Evolutionary conservation across 345 rosid genomes (phyloP).

Genomic region (Citrus trifoliata): DNA sequence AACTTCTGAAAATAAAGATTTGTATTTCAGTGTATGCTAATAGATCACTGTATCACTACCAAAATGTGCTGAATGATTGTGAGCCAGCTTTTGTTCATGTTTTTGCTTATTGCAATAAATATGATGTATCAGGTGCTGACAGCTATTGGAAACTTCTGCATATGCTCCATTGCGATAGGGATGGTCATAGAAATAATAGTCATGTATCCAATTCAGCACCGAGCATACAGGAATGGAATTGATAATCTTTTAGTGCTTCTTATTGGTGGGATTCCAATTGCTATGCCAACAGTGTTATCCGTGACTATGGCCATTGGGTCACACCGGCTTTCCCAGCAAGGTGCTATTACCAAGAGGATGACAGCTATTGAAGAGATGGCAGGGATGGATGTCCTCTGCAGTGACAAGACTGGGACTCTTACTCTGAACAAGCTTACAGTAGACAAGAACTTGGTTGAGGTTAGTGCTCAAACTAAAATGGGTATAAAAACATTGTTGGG

Average conservation of each 20-base stretch:
- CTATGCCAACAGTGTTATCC: slow-evolving; percentile 88
- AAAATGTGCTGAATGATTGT: neutral
- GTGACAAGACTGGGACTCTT: slow-evolving; percentile 89
- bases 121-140: slow-evolving; percentile 52
- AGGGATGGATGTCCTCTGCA: slow-evolving; percentile 83
- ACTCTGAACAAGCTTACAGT: slow-evolving; percentile 89
- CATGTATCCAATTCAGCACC: slow-evolving; percentile 77
- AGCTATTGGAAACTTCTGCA: slow-evolving; percentile 89
- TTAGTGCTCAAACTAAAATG: slow-evolving; percentile 8
- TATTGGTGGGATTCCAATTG: slow-evolving; percentile 89
- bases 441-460: slow-evolving; percentile 75
- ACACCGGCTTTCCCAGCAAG: slow-evolving; percentile 77
- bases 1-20: neutral
- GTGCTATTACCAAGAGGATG: slow-evolving; percentile 88
- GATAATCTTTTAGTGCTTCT: slow-evolving; percentile 81
- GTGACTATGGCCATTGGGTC: slow-evolving; percentile 92
- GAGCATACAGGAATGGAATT: slow-evolving; percentile 64
- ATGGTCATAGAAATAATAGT: slow-evolving; percentile 65
- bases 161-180: slow-evolving; percentile 65
- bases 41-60: neutral
- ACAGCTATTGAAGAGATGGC: slow-evolving; percentile 95
- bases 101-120: neutral
- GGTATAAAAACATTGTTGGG: neutral
- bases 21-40: neutral
- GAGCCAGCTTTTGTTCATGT: neutral